These are phyloP conservation scores for Penicillium sp. DNA, from an alignment of 2,329 filamentous ascomycete genomes.

Conservation along the genomic window DNA sequence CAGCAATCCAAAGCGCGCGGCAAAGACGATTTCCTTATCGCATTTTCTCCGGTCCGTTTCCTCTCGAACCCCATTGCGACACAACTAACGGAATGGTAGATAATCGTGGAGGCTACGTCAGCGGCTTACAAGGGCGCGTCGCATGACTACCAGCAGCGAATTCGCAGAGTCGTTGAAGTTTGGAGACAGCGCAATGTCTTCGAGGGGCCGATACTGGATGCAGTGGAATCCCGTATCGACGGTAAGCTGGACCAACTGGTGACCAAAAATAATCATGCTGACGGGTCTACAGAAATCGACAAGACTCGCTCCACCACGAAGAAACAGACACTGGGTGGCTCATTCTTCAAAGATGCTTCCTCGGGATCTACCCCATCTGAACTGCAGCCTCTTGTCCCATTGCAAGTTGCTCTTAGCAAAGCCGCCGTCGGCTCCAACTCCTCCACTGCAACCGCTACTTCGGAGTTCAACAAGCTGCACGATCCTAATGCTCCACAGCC, in stretches of 20 bases:
- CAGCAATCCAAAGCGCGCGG: constrained; percentile 93
- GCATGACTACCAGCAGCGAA: constrained; percentile 81
- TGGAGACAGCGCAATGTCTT: constrained; percentile 90
- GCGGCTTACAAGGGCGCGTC: constrained; percentile 89
- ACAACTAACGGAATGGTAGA: constrained; percentile 40
- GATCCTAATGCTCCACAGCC: constrained; percentile 69
- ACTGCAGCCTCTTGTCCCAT: constrained; percentile 71
- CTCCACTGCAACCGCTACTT: constrained; percentile 68
- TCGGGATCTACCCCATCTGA: constrained; percentile 67
- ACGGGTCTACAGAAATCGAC: constrained; percentile 53
- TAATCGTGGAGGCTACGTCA: constrained; percentile 87
- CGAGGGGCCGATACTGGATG: constrained; percentile 73
- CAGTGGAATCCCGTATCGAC: constrained; percentile 76
- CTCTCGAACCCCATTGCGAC: neutral
- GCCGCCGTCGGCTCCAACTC: constrained; percentile 67
- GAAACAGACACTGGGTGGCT: constrained; percentile 63
- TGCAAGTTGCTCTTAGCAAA: constrained; percentile 74
- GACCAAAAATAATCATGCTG: neutral
- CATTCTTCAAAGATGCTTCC: constrained; percentile 65
- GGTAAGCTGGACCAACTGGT: constrained; percentile 53
- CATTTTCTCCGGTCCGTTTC: constrained; percentile 71
- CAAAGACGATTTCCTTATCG: constrained; percentile 88
- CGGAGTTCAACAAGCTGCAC: constrained; percentile 82
- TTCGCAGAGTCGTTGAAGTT: constrained; percentile 87
- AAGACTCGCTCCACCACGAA: constrained; percentile 54